phyloP scores from a whole-genome alignment of 345 rosid species.

The Angophora floribunda region DNA sequence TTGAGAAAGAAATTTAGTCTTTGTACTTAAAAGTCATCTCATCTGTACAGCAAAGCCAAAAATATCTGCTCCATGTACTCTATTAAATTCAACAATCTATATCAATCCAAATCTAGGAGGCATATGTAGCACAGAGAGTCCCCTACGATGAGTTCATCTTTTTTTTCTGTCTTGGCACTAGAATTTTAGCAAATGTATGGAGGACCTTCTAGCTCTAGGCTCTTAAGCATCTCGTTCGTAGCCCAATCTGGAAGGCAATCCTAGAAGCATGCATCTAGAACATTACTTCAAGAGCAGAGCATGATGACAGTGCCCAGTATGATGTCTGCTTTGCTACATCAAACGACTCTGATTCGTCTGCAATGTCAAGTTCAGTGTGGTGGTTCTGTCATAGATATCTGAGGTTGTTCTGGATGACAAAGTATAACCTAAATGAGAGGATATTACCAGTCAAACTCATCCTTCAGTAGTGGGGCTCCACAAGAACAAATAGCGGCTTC shows the following conservation, averaged over 20 bases:
- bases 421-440: not conserved
- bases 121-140: not conserved
- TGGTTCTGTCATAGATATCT: not conserved
- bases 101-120: not conserved
- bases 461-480: slow-evolving; percentile 43
- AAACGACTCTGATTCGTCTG: not conserved
- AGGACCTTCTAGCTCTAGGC: not conserved
- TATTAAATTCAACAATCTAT: not conserved
- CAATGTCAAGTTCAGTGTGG: not conserved
- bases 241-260: not conserved
- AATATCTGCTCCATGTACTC: not conserved
- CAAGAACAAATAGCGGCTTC: slow-evolving; percentile 60
- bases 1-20: not conserved
- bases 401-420: not conserved
- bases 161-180: not conserved
- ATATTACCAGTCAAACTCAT: not conserved
- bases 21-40: not conserved
- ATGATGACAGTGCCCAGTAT: not conserved
- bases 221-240: not conserved
- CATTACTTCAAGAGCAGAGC: not conserved
- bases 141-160: not conserved
- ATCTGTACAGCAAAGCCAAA: not conserved
- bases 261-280: not conserved
- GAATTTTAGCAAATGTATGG: not conserved
- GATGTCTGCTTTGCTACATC: not conserved